Conservation (phyloP, 768 basidiomycete genomes). For the Macrolepiota albuminosa region DNA sequence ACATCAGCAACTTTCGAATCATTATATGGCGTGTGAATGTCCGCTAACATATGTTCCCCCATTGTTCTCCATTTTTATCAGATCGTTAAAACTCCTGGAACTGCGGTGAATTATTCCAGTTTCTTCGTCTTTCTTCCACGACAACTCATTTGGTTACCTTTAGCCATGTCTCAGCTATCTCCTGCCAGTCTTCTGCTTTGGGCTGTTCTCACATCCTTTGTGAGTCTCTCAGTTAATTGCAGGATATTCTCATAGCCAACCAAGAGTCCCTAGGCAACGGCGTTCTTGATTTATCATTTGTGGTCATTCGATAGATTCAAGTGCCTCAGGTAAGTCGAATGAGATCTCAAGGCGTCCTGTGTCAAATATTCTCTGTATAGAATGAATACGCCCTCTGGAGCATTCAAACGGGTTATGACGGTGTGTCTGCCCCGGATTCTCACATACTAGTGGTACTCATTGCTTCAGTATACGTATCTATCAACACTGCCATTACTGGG, state of each 20-base stretch:
- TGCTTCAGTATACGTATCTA: constrained; percentile 66
- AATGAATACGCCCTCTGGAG: constrained; percentile 65
- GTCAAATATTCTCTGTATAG: constrained; percentile 28
- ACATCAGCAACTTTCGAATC: no score
- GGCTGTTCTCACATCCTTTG: constrained; percentile 49
- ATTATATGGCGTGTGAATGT: no score
- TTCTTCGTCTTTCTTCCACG: no score
- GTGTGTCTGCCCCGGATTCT: constrained; percentile 31
- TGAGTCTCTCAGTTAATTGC: constrained; percentile 24
- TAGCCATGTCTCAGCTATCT: constrained; percentile 55
- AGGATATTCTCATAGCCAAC: not conserved
- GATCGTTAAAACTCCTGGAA: no score
- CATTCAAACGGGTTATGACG: constrained; percentile 84
- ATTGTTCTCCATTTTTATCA: no score
- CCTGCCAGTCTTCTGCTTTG: constrained; percentile 61
- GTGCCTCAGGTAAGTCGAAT: constrained; percentile 51
- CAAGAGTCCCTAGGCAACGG: constrained; percentile 41
- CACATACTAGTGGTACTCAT: no score
- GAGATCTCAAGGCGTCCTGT: not conserved
- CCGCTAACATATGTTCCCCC: no score
- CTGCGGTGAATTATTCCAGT: no score
- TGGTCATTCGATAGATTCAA: constrained; percentile 79
- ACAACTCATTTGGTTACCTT: no score
- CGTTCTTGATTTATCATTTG: constrained; percentile 65
- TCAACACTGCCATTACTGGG: constrained; percentile 55